Evolutionary conservation across 139 green algal species (phyloP).

Genomic region (Chlamydomonas sphaeroides): DNA sequence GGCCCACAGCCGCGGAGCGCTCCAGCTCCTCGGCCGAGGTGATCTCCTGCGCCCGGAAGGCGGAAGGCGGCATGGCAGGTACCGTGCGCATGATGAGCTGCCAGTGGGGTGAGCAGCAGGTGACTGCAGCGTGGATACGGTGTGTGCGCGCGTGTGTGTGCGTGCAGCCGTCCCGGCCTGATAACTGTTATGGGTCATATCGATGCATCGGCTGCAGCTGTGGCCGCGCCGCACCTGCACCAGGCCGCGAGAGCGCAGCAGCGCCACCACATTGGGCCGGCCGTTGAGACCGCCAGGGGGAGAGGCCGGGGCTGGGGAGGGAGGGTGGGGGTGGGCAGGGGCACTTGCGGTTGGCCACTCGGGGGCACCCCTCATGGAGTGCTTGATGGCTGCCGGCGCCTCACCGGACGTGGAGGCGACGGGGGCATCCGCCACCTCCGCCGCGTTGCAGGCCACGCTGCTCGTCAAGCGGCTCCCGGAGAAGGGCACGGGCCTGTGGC

Average conservation of each 20-base stretch:
- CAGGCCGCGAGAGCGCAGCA: slow-evolving; percentile 86
- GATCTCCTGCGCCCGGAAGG: slow-evolving; percentile 2
- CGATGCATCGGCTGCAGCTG: too few relatives aligned
- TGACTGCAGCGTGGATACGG: too few relatives aligned
- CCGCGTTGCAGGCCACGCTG: neutral
- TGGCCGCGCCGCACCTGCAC: too few relatives aligned
- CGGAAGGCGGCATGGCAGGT: too few relatives aligned
- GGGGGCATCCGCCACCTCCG: neutral
- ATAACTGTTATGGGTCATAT: too few relatives aligned
- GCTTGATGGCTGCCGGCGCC: too few relatives aligned
- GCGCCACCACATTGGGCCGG: slow-evolving; percentile 32
- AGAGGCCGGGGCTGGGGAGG: neutral
- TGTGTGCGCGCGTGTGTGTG: too few relatives aligned
- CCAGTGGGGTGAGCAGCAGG: too few relatives aligned
- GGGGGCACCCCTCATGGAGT: too few relatives aligned
- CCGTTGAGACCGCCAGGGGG: neutral
- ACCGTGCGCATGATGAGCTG: too few relatives aligned
- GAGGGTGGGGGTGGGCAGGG: neutral
- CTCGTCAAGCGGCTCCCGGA: neutral
- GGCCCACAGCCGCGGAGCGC: slow-evolving; percentile 40
- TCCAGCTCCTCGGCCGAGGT: slow-evolving; percentile 77
- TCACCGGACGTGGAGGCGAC: neutral
- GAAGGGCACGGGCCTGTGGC: neutral
- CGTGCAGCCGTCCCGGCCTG: too few relatives aligned
- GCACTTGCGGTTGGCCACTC: too few relatives aligned